Base-by-base conservation (phyloP, 2,329 filamentous ascomycete genomes). In the Westerdykella ornata region DNA sequence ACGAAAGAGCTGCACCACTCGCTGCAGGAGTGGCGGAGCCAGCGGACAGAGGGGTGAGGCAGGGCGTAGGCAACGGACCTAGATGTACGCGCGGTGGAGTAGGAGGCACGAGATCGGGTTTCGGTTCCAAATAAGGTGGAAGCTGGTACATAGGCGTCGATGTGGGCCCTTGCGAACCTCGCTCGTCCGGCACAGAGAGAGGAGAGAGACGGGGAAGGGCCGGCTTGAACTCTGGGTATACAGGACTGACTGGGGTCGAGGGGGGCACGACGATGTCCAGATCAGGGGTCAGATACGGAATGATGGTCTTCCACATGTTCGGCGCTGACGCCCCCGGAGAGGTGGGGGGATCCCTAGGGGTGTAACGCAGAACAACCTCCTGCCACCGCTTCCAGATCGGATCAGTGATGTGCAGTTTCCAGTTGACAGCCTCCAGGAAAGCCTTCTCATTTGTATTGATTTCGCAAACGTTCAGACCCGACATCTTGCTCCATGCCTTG, bases 401-500 rank as follows among this genome's bases (percentile, higher is more conserved):
- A 52, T 96, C 88, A 1, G 88, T 84, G 49, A 98, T 90, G 66
- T 98, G 92, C 20, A 98, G 78, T 58, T 88, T 87, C 89, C 90
- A 98, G 65, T 88, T 83, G 48, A 98, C 87, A 35, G 89, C 86
- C 46, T 84, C 72, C 35, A 98, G 76, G 64, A 97, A 98, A 14
- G 86, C 82, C 66, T 94, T 84, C 70, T 98, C 92, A 65, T 97
- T 97, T 60, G 88, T 84, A 68, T 97, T 97, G 68, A 98, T 97
- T 69, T 98, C 92, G 42, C 79, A 74, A 3, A 88, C 89, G 63
- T 86, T 88, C 43, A 98, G 74, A n/a, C 92, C 92, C 14, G 92
- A 97, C 55, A 98, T 98, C 74, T 95, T 97, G 68, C 90, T 97
- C 92, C 92, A 98, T 32, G 92, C 92, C 42, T 90, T 83, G 37